Base-by-base conservation (phyloP, 768 basidiomycete species). In the Termitomyces sp. region DNA sequence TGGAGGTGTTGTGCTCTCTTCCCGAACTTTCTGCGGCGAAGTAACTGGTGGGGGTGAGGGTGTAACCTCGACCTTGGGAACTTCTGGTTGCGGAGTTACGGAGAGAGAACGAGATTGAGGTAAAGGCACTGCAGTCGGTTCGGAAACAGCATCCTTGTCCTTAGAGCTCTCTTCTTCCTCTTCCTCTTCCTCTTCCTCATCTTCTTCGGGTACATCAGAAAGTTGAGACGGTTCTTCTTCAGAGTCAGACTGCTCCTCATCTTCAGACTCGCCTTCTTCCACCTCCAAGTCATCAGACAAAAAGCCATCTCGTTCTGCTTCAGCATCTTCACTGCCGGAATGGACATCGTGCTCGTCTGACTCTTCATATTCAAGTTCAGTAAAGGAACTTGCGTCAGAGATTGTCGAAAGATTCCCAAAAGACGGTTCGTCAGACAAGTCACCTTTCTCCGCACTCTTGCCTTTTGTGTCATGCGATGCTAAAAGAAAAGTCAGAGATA, bases 1-100 rank as follows among this genome's bases (percentile, higher is more conserved):
- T 16, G 87, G 86, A 12, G 89, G 87, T 11, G 89, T 90, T 0
- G 85, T 84, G 63, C 80, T 86, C 35, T 73, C 70, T 52, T 82
- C 82, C 48, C 73, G 68, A 22, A 68, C 69, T 8, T 74, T 72
- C 66, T 68, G 60, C 22, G 58, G 55, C 9, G 67, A 67, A 28
- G 72, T 68, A 20, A 75, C 69, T 33, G 76, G 69, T 1, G 71
- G 65, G 8, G 76, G 69, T 2, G 78, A 74, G 33, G 75, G 66
- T 5, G 78, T 78, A 18, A 79, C 68, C 15, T 73, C 66, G 32
- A 82, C 77, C 16, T 69, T 70, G 0, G 81, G 81, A 28, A 74
- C 67, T 54, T 86, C 85, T 4, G 81, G 80, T 65, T 82, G 83
- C 9, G 87, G 88, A 8, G 87, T 86, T 15, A 79, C 75, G 16